Evolutionary conservation across 495 filamentous ascomycete species (phyloP), one percentile per base, ranked within the genome.

Genomic region (Daldinia vernicosa): DNA sequence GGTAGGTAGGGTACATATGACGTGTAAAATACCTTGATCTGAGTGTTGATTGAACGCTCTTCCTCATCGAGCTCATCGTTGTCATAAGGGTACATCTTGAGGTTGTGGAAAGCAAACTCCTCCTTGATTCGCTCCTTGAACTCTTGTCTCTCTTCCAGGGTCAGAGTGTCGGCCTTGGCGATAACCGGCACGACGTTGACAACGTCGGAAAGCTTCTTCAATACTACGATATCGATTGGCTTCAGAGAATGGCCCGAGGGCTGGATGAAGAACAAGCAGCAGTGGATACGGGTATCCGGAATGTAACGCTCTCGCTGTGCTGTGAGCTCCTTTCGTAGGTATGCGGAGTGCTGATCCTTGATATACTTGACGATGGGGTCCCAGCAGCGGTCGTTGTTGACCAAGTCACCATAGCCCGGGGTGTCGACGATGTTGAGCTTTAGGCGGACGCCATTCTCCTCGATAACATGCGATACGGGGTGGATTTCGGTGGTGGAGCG

Each of bases 61-160:
- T 99, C 95, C 78, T 94, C 91, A 75, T 99, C 95, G 64, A 98
- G 88, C 87, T 99, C 95, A 72, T 98, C 95, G 79, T 97, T 98
- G 83, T 98, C 95, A 80, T 99, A 99, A 55, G 95, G 95, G 86
- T 97, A 99, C 95, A 99, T 99, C 85, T 97, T 93, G 79, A 98
- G 87, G 86, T 97, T 98, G 88, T 99, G 95, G 90, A 99, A 99
- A 43, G 92, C 85, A 80, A 99, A 98, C 79, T 99, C 95, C 86
- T 98, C 95, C 89, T 97, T 97, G 83, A 99, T 99, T 76, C 96
- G 89, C 84, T 94, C 94, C 86, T 98, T 99, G 89, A 99, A 99
- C 4, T 90, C 93, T 72, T 89, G 87, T 66, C 95, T 88, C 86
- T 99, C 95, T 80, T 99, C 96, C 27, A 99, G 85, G 8, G 95